phyloP scores from a whole-genome alignment of 1,284 basidiomycete species.

The Paramarasmius palmivorus region DNA sequence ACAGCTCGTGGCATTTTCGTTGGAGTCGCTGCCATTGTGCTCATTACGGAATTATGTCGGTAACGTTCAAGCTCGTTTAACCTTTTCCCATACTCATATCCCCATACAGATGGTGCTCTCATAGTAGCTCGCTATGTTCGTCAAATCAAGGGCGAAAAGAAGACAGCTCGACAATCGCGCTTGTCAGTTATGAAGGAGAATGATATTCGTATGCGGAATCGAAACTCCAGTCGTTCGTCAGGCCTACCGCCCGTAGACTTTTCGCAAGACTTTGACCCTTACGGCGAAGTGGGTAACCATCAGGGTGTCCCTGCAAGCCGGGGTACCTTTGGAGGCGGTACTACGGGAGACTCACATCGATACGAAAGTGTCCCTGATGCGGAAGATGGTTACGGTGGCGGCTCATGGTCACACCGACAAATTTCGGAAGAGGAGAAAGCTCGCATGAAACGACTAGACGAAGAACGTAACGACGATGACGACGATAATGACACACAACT shows the following conservation, averaged over 20 bases:
- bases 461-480: slow-evolving; percentile 6
- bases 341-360: background rate
- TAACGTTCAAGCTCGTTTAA: slow-evolving; percentile 10
- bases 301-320: background rate
- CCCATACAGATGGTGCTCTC: slow-evolving; percentile 49
- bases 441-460: slow-evolving; percentile 4
- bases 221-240: background rate
- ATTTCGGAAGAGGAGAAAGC: slow-evolving; percentile 15
- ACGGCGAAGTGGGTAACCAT: slow-evolving; percentile 5
- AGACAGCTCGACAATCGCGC: slow-evolving; percentile 34
- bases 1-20: slow-evolving; percentile 47
- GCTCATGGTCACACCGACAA: slow-evolving; percentile 16
- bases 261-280: slow-evolving; percentile 16
- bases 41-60: slow-evolving; percentile 57
- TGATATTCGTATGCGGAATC: background rate
- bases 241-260: slow-evolving; percentile 1
- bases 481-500: background rate
- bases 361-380: slow-evolving; percentile 9
- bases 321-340: background rate
- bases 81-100: background rate
- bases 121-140: slow-evolving; percentile 62
- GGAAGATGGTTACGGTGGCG: slow-evolving; percentile 20
- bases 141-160: slow-evolving; percentile 54
- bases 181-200: slow-evolving; percentile 14
- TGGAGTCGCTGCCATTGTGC: slow-evolving; percentile 42